A percentile compares a stretch with the other conserved stretches of the same genome.
These are phyloP conservation scores for Triticum dicoccoides DNA, from an alignment of 176 grass and related monocot genomes.

Conservation along the genomic window DNA sequence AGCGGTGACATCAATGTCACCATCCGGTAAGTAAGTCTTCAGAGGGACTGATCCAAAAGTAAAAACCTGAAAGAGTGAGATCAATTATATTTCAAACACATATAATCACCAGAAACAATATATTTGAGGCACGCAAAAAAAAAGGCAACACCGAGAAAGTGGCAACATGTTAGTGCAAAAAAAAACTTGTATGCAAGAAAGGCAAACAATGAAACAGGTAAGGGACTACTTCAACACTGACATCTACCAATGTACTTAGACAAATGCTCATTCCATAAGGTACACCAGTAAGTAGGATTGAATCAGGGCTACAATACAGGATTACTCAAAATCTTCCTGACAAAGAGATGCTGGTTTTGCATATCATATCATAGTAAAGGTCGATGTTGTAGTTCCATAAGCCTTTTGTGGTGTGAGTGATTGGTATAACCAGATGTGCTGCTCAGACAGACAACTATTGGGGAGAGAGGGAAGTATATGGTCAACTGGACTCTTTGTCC, in stretches of 20 bases:
- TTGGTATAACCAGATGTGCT: background rate
- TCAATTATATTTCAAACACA: background rate
- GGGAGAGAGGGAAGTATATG: background rate
- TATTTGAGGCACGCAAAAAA: background rate
- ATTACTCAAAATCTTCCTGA: background rate
- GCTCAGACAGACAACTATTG: background rate
- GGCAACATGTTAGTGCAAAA: background rate
- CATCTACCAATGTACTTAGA: background rate
- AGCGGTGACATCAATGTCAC: slow-evolving; percentile 96
- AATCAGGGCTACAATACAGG: background rate
- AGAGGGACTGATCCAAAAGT: slow-evolving; percentile 94
- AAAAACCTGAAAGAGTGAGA: slow-evolving; percentile 53
- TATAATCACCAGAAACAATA: slow-evolving; percentile 4
- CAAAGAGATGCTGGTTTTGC: background rate
- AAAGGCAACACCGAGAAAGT: slow-evolving; percentile 9
- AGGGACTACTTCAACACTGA: background rate
- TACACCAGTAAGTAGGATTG: background rate
- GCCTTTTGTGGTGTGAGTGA: background rate
- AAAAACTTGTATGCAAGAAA: background rate
- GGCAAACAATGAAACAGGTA: background rate
- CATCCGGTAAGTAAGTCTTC: slow-evolving; percentile 98
- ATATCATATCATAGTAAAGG: background rate
- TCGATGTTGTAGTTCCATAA: background rate
- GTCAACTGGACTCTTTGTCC: background rate
- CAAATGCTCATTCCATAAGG: slow-evolving; percentile 1